Base-by-base conservation (phyloP, 495 filamentous ascomycete species). In the Annulohypoxylon stygium region DNA sequence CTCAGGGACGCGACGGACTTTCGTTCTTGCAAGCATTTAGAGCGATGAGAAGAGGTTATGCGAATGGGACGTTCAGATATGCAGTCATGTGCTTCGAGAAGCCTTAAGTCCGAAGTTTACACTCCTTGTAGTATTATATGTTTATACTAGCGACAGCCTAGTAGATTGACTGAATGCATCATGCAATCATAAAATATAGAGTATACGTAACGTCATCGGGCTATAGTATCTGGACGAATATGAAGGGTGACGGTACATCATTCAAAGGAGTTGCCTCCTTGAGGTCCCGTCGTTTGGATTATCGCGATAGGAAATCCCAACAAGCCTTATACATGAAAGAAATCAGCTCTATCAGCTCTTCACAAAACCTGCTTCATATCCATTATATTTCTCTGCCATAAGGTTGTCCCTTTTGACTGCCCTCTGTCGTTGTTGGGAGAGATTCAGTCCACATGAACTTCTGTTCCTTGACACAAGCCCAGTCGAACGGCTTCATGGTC, bases 21-120 rank as follows among this genome's bases (percentile, higher is more conserved):
- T 86, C 87, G 16, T 89, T 88, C 57, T 71, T 89, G 16, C 87
- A 89, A 76, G 85, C 86, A 16, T 89, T 89, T 73, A 80, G 86
- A 23, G 86, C 87, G 4, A 89, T 89, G 87, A 80, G 87, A 65
- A 79, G 87, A 67, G 87, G 87, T 1, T 89, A 88, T 66, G 83
- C 86, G 11, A 87, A 88, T 55, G 86, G 84, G 8, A 86, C 81
- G 10, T 89, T 89, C 71, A 76, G 84, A 34, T 89, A 88, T 73
- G 86, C 86, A 16, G 84, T 89, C 23, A 87, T 88, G 84, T 79
- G 83, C 11, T 88, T 88, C 65, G 78, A 81, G 74, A 88, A 88
- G 68, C 79, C 71, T 67, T 77, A 47, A 64, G 26, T 7, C 25
- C 12, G 36, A 30, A 12, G n/a, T 59, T 26, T 14, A 37, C 37